phyloP scores from a whole-genome alignment of 768 basidiomycete species.

The Macrolepiota dolichaula region DNA sequence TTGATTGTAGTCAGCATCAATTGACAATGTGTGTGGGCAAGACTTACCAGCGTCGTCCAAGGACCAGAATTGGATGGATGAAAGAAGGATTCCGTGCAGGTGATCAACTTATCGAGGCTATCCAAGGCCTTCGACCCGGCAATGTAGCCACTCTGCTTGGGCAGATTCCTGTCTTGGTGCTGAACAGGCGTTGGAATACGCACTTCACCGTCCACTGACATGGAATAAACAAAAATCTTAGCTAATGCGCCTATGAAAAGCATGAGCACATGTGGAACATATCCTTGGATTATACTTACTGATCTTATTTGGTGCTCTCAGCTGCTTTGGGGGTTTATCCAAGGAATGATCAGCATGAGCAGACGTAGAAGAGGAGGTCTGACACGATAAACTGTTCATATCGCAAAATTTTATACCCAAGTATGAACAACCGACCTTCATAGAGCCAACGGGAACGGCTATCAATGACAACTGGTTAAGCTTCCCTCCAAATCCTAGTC shows the following conservation, averaged over 20 bases:
- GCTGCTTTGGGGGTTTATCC: constrained; percentile 53
- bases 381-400: constrained; percentile 7
- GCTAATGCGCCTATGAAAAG: constrained; percentile 65
- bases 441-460: constrained; percentile 74
- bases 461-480: constrained; percentile 2
- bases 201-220: constrained; percentile 74
- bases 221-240: constrained; percentile 84
- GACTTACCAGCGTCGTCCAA: constrained; percentile 66
- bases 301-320: constrained; percentile 59
- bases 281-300: constrained; percentile 34
- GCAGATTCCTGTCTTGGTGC: constrained; percentile 21
- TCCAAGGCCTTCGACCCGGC: constrained; percentile 89
- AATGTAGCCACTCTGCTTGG: constrained; percentile 50
- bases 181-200: constrained; percentile 36
- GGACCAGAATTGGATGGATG: constrained; percentile 90
- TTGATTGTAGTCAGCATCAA: constrained; percentile 9
- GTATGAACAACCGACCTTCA: constrained; percentile 40
- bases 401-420: not conserved
- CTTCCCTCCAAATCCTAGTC: not conserved
- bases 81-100: constrained; percentile 91
- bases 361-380: constrained; percentile 66
- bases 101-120: constrained; percentile 82
- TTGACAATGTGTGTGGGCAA: not conserved
- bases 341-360: constrained; percentile 60
- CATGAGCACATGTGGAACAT: constrained; percentile 6